Percentiles rank a stretch among this genome's conserved stretches.
These are phyloP conservation scores for Venturia nashicola DNA, from an alignment of 2,329 filamentous ascomycete species.

Conservation along the genomic window DNA sequence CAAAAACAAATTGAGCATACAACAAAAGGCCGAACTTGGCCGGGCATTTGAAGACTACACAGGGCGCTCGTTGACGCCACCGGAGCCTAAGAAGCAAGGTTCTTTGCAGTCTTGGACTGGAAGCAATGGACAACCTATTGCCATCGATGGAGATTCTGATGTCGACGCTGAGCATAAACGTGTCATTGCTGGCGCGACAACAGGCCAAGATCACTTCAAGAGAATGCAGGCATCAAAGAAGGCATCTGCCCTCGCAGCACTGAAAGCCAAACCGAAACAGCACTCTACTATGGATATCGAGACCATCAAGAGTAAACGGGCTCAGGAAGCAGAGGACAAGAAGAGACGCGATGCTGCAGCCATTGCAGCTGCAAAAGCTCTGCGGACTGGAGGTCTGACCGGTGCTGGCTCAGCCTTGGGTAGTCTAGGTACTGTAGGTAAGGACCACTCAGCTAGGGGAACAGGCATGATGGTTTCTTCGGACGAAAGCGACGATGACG, in stretches of 20 bases:
- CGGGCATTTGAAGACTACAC: slow-evolving; percentile 8
- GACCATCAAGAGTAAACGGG: slow-evolving; percentile 58
- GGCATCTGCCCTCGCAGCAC: slow-evolving; percentile 11
- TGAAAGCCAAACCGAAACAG: slow-evolving; percentile 23
- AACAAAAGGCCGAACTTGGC: slow-evolving; percentile 5
- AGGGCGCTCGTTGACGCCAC: neutral
- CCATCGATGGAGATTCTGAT: slow-evolving; percentile 5
- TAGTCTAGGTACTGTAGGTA: slow-evolving; percentile 60
- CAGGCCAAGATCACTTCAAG: slow-evolving; percentile 8
- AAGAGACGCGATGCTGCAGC: slow-evolving; percentile 59
- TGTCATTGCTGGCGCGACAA: slow-evolving; percentile 5
- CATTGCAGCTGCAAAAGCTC: slow-evolving; percentile 55
- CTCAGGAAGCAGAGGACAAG: slow-evolving; percentile 62
- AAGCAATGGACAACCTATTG: neutral
- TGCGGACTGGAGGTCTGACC: neutral
- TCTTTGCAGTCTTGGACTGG: slow-evolving; percentile 50
- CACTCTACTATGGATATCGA: slow-evolving; percentile 32
- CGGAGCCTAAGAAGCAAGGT: slow-evolving; percentile 41
- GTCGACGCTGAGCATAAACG: neutral
- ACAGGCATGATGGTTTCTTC: slow-evolving; percentile 72
- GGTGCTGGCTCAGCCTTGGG: slow-evolving; percentile 67
- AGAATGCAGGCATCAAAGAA: slow-evolving; percentile 11
- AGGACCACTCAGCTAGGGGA: slow-evolving; percentile 64
- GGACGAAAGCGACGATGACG: slow-evolving; percentile 46
- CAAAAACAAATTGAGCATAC: slow-evolving; percentile 7